Evolutionary conservation across 768 basidiomycete genomes (phyloP).

Genomic region (Gymnopilus dilepis): DNA sequence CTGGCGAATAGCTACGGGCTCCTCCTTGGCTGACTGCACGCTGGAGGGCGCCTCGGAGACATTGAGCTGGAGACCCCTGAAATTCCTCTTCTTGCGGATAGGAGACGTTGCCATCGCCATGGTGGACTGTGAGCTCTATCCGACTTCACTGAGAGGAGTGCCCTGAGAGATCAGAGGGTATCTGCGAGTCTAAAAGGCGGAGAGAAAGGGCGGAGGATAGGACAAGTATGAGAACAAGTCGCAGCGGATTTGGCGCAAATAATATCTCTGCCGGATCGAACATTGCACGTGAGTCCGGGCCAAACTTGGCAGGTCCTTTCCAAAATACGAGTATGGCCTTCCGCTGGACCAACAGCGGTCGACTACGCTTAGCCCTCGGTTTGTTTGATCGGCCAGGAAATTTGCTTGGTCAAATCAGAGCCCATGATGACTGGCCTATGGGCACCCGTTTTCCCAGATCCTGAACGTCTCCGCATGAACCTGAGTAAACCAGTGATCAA

Average conservation of each 20-base stretch:
- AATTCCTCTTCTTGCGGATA: slow-evolving; percentile 91
- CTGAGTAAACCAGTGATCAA: slow-evolving; percentile 4
- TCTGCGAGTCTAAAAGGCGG: slow-evolving; percentile 3
- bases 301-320: not conserved
- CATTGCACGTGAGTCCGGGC: slow-evolving; percentile 26
- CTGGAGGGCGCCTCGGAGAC: slow-evolving; percentile 44
- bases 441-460: not conserved
- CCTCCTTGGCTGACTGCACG: slow-evolving; percentile 29
- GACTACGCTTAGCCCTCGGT: not conserved
- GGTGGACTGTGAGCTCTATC: slow-evolving; percentile 4
- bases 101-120: slow-evolving; percentile 53
- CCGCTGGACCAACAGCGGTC: not conserved
- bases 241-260: slow-evolving; percentile 18
- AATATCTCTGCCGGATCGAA: slow-evolving; percentile 30
- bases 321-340: not conserved
- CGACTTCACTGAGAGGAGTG: slow-evolving; percentile 6
- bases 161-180: slow-evolving; percentile 1
- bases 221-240: slow-evolving; percentile 28
- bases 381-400: not conserved
- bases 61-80: slow-evolving; percentile 82
- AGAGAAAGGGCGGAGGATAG: slow-evolving; percentile 12
- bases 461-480: not conserved
- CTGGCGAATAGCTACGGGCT: slow-evolving; percentile 52
- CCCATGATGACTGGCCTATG: not conserved
- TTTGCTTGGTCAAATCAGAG: not conserved